phyloP scores from a whole-genome alignment of 768 basidiomycete species.

The Macrolepiota dolichaula region DNA sequence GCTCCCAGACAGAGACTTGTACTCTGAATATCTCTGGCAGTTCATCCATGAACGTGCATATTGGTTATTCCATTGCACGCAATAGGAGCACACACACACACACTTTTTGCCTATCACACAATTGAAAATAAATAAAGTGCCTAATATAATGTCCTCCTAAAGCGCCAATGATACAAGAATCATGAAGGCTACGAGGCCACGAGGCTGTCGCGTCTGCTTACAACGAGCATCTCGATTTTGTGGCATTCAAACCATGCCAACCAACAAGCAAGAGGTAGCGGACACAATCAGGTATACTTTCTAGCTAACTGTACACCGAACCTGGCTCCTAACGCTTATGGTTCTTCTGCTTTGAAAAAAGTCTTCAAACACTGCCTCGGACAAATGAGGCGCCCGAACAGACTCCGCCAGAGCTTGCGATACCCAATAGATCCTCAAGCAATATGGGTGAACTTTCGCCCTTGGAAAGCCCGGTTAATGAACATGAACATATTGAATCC shows the following conservation, averaged over 20 bases:
- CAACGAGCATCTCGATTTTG: background rate
- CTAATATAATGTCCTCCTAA: too few relatives aligned
- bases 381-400: too few relatives aligned
- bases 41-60: background rate
- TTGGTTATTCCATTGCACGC: conserved; percentile 6
- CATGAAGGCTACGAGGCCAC: background rate
- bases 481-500: too few relatives aligned
- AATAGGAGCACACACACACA: conserved; percentile 3
- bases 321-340: background rate
- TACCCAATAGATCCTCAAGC: too few relatives aligned
- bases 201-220: background rate
- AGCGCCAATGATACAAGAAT: background rate
- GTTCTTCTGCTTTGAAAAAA: too few relatives aligned
- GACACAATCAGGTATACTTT: background rate
- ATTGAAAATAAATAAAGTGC: background rate
- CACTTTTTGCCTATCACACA: background rate
- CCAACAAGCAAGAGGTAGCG: background rate
- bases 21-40: background rate
- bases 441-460: too few relatives aligned
- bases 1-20: background rate
- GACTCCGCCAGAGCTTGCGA: too few relatives aligned
- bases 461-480: too few relatives aligned
- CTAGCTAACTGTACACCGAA: background rate
- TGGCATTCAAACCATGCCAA: background rate
- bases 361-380: too few relatives aligned